Conservation (phyloP, 2,329 filamentous ascomycete genomes). For the Trichophyton schoenleinii region DNA sequence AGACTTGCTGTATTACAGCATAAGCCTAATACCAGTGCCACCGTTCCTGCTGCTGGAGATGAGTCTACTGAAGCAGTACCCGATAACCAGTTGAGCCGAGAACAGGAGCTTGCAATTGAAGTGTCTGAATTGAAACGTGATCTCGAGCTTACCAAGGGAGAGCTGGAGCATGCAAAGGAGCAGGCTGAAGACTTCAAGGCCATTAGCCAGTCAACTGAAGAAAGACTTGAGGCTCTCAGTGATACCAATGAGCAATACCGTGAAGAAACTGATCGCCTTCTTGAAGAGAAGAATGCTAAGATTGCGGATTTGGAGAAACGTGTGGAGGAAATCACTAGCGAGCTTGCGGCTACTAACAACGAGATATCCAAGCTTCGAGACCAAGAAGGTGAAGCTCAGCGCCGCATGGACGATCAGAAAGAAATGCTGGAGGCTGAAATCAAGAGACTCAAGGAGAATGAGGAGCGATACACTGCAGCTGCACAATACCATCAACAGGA, state of each 20-base stretch:
- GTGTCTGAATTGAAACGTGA: conserved; percentile 78
- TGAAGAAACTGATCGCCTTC: conserved; percentile 66
- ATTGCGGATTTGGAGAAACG: conserved; percentile 74
- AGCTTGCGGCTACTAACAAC: conserved; percentile 67
- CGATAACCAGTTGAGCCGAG: conserved; percentile 48
- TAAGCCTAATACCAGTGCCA: conserved; percentile 47
- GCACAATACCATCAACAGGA: conserved; percentile 81
- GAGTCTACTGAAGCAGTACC: conserved; percentile 38
- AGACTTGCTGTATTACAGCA: conserved; percentile 69
- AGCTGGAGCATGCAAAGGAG: conserved; percentile 67
- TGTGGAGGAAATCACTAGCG: conserved; percentile 67
- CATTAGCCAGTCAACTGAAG: conserved; percentile 76
- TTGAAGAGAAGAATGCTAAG: conserved; percentile 65
- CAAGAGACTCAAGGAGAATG: conserved; percentile 67
- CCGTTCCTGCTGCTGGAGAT: conserved; percentile 34
- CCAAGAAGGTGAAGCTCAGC: conserved; percentile 61
- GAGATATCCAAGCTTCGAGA: conserved; percentile 72
- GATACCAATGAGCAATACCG: conserved; percentile 74
- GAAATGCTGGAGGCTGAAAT: conserved; percentile 65
- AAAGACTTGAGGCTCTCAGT: conserved; percentile 67
- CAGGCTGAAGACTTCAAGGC: conserved; percentile 80
- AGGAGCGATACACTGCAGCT: conserved; percentile 64
- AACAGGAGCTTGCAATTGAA: conserved; percentile 73
- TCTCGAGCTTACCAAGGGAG: conserved; percentile 64
- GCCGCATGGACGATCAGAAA: conserved; percentile 70